Evolutionary conservation across 2,329 filamentous ascomycete species (phyloP).

Genomic region (Aureobasidium sp.): DNA sequence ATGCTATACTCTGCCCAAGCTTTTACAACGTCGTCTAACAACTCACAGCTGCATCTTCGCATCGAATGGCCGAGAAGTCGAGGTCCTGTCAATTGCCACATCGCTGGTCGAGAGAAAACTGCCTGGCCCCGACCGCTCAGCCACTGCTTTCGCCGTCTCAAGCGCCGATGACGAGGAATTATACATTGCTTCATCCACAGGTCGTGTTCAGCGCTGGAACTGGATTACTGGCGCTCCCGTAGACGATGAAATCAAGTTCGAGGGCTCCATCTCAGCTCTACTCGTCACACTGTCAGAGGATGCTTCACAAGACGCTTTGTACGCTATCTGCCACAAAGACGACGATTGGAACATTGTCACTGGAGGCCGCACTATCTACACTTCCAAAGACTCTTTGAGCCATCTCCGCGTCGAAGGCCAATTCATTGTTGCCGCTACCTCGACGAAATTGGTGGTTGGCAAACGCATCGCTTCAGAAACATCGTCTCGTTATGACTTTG

Average conservation of each 20-base stretch:
- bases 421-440: slow-evolving; percentile 63
- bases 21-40: slow-evolving; percentile 28
- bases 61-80: slow-evolving; percentile 77
- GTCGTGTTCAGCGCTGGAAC: slow-evolving; percentile 63
- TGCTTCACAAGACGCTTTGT: slow-evolving; percentile 39
- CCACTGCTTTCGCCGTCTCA: slow-evolving; percentile 61
- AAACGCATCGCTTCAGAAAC: slow-evolving; percentile 40
- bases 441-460: slow-evolving; percentile 68
- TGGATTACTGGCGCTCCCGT: slow-evolving; percentile 54
- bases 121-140: slow-evolving; percentile 52
- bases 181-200: slow-evolving; percentile 58
- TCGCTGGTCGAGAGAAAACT: slow-evolving; percentile 84
- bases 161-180: slow-evolving; percentile 56
- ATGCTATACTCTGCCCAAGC: slow-evolving; percentile 39
- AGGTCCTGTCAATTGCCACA: slow-evolving; percentile 83
- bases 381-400: slow-evolving; percentile 37
- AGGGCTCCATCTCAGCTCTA: slow-evolving; percentile 25
- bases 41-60: slow-evolving; percentile 73
- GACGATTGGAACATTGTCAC: slow-evolving; percentile 44
- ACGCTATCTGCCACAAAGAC: slow-evolving; percentile 37
- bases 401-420: slow-evolving; percentile 53
- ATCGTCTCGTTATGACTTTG: slow-evolving; percentile 47
- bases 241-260: slow-evolving; percentile 25
- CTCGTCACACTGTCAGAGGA: slow-evolving; percentile 33
- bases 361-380: slow-evolving; percentile 42